These are phyloP conservation scores for Cladosporium sp. DNA, from an alignment of 2,329 filamentous ascomycete genomes.

Conservation along the genomic window DNA sequence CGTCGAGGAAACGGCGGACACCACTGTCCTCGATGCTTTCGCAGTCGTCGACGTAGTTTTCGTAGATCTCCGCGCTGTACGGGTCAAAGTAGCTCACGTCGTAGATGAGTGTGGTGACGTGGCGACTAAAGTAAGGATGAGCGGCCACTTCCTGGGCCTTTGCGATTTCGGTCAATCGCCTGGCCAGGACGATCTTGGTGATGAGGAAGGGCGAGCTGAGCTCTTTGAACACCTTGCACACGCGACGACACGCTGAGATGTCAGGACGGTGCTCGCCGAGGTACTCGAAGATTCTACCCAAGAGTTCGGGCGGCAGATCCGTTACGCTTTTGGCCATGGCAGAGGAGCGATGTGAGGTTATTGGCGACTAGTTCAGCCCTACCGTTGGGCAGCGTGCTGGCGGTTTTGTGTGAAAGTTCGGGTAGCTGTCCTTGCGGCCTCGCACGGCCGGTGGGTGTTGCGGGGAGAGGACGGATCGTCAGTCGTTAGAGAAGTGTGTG, in stretches of 20 bases:
- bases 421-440: not conserved
- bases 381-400: constrained; percentile 4
- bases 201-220: constrained; percentile 21
- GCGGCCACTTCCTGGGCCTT: constrained; percentile 15
- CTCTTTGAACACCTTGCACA: constrained; percentile 3
- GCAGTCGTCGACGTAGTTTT: constrained; percentile 20
- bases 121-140: constrained; percentile 21
- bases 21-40: constrained; percentile 20
- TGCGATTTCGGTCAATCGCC: constrained; percentile 13
- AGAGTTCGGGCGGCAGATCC: constrained; percentile 15
- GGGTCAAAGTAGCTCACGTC: constrained; percentile 20
- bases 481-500: not conserved
- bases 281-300: constrained; percentile 14
- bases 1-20: constrained; percentile 14
- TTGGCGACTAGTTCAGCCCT: constrained; percentile 10
- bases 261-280: constrained; percentile 15
- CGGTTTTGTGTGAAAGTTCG: constrained; percentile 6
- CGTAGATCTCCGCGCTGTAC: constrained; percentile 12
- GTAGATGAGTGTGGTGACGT: constrained; percentile 17
- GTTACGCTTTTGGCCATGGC: constrained; percentile 1
- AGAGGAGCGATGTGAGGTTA: not conserved
- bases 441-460: not conserved
- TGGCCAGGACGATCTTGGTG: constrained; percentile 18
- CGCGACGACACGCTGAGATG: constrained; percentile 10
- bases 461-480: not conserved